phyloP scores from a whole-genome alignment of 2,329 filamentous ascomycete species.

The Fusarium circinatum region DNA sequence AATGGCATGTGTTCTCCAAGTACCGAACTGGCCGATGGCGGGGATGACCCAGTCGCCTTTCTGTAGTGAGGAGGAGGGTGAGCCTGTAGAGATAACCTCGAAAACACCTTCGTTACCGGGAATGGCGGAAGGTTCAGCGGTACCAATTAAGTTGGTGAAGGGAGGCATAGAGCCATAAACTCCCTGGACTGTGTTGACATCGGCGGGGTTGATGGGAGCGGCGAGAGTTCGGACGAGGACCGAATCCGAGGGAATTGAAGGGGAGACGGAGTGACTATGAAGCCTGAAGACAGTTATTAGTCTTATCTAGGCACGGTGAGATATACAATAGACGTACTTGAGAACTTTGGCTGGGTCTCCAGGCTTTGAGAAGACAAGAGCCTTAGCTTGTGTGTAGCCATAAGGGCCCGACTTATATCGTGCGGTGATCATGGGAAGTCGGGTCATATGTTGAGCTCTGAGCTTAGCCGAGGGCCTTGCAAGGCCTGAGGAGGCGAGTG shows the following conservation, averaged over 20 bases:
- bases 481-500: slow-evolving; percentile 34
- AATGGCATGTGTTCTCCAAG: slow-evolving; percentile 92
- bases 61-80: slow-evolving; percentile 62
- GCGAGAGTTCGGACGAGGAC: slow-evolving; percentile 89
- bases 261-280: slow-evolving; percentile 81
- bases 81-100: slow-evolving; percentile 80
- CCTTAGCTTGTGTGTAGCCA: slow-evolving; percentile 86
- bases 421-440: slow-evolving; percentile 43
- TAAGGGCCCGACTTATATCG: slow-evolving; percentile 71
- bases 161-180: slow-evolving; percentile 89
- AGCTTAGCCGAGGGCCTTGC: slow-evolving; percentile 37
- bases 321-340: slow-evolving; percentile 54
- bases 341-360: slow-evolving; percentile 80
- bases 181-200: slow-evolving; percentile 98
- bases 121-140: slow-evolving; percentile 77
- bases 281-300: slow-evolving; percentile 56
- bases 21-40: slow-evolving; percentile 83
- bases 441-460: slow-evolving; percentile 22
- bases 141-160: slow-evolving; percentile 81
- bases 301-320: no score
- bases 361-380: slow-evolving; percentile 78
- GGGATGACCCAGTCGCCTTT: slow-evolving; percentile 96
- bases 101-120: slow-evolving; percentile 94
- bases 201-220: slow-evolving; percentile 93
- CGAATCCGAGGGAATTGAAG: slow-evolving; percentile 70